Evolutionary conservation across 192 early-diverging fungal genomes (phyloP).

Genomic region (Jimgerdemannia flammicorona): DNA sequence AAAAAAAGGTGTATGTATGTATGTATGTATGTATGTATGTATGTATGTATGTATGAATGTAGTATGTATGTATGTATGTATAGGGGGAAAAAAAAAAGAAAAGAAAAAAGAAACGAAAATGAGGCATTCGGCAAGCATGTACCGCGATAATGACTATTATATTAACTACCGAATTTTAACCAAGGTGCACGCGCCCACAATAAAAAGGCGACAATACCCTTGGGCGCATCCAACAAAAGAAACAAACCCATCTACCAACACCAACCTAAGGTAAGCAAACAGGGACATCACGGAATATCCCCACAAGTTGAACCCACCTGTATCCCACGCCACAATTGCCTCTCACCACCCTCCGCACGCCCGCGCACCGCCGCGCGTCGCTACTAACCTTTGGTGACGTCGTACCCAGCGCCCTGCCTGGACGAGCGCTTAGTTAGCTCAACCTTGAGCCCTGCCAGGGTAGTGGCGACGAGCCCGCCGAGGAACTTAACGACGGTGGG

Average conservation of each 20-base stretch:
- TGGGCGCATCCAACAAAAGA: neutral
- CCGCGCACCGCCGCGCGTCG: neutral
- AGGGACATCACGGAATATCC: neutral
- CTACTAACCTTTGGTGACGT: constrained; percentile 40
- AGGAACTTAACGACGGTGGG: constrained; percentile 20
- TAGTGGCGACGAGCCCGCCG: constrained; percentile 29
- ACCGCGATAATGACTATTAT: no score
- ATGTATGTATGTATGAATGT: no score
- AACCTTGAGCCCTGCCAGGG: constrained; percentile 29
- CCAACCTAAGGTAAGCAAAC: neutral
- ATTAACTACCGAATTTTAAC: no score
- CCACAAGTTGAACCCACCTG: constrained; percentile 8
- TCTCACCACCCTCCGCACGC: neutral
- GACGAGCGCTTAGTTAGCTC: constrained; percentile 21
- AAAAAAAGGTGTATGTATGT: no score
- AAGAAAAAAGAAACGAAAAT: neutral
- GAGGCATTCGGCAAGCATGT: no score
- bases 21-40: no score
- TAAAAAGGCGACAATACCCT: no score
- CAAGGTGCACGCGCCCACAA: no score
- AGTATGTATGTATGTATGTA: no score
- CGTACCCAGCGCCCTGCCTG: constrained; percentile 19
- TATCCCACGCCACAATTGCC: constrained; percentile 2
- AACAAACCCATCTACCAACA: neutral
- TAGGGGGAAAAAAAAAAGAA: neutral